A percentile compares a stretch with the other conserved stretches of the same genome.
phyloP scores from a whole-genome alignment of 139 green algal genomes.

The Micractinium sp. region DNA sequence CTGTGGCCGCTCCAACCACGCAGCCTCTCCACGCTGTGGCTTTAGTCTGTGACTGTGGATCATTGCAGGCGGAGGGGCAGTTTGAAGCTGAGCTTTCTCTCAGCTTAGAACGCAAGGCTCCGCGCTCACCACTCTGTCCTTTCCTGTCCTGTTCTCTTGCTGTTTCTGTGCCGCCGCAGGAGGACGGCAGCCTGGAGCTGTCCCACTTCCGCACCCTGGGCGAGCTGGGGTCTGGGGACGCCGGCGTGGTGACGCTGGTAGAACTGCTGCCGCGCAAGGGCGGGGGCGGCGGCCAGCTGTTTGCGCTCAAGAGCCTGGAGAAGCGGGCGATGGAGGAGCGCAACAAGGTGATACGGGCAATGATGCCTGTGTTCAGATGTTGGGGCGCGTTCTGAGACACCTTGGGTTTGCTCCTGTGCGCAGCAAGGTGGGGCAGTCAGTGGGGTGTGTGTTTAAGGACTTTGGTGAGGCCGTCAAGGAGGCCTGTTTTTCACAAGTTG shows the following conservation, averaged over 20 bases:
- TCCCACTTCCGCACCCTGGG: not conserved
- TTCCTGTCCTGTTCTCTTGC: no score
- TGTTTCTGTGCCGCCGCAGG: not conserved
- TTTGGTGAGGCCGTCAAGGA: no score
- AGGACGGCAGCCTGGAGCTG: slow-evolving; percentile 39
- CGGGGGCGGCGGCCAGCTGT: slow-evolving; percentile 43
- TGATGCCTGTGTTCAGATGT: not conserved
- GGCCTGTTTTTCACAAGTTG: no score
- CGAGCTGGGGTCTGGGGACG: slow-evolving; percentile 88
- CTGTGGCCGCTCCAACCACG: not conserved
- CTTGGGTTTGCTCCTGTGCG: no score
- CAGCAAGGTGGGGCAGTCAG: not conserved
- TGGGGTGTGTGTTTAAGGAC: no score
- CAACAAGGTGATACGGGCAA: slow-evolving; percentile 42
- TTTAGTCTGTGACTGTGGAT: no score
- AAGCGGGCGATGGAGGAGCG: slow-evolving; percentile 97
- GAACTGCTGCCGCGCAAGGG: slow-evolving; percentile 55
- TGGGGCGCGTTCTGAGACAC: no score
- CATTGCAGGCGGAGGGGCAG: not conserved
- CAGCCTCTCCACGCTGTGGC: no score
- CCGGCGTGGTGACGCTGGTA: slow-evolving; percentile 95
- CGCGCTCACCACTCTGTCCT: no score
- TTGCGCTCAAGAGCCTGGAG: slow-evolving; percentile 95
- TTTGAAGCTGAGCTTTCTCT: no score
- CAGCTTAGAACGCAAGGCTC: no score